phyloP scores from a whole-genome alignment of 225 moss, liverwort and hornwort genomes.

The Bryoerythrophyllum caledonicum region DNA sequence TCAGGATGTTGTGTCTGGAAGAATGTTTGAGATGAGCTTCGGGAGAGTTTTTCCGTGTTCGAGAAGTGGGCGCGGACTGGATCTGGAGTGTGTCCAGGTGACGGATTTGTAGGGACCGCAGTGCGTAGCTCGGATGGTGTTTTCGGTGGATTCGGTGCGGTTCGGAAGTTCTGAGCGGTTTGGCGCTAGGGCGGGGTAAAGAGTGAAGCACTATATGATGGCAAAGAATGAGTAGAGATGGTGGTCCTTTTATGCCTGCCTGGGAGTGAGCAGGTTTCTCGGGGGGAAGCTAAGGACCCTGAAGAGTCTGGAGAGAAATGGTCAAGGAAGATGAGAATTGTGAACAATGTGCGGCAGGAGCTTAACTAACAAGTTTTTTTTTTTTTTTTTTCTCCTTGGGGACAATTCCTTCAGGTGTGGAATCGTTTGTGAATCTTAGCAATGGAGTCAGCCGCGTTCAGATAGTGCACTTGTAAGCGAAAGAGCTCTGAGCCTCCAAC shows the following conservation, averaged over 20 bases:
- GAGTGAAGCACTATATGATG: neutral
- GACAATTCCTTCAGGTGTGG: slow-evolving; percentile 7
- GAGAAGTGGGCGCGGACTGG: neutral
- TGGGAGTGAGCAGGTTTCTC: neutral
- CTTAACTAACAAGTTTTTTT: neutral
- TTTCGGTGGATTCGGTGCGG: too few species aligned
- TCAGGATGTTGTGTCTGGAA: neutral
- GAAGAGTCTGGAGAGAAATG: neutral
- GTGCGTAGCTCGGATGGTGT: too few species aligned
- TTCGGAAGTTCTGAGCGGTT: neutral
- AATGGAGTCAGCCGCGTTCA: slow-evolving; percentile 16
- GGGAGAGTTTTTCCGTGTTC: neutral
- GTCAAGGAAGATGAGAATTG: neutral
- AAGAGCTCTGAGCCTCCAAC: slow-evolving; percentile 1
- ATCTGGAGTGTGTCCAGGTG: neutral
- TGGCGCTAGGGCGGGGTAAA: neutral
- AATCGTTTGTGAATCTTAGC: neutral
- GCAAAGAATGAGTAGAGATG: neutral
- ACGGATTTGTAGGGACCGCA: neutral
- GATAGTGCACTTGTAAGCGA: slow-evolving; percentile 1
- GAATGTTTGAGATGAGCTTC: neutral
- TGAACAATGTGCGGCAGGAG: neutral
- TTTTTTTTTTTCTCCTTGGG: too few species aligned
- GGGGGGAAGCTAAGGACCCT: neutral
- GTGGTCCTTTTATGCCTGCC: neutral